A percentile compares a stretch with the other conserved stretches of the same genome.
Conservation (phyloP, 2,329 filamentous ascomycete genomes). For the Ustulina deusta region DNA sequence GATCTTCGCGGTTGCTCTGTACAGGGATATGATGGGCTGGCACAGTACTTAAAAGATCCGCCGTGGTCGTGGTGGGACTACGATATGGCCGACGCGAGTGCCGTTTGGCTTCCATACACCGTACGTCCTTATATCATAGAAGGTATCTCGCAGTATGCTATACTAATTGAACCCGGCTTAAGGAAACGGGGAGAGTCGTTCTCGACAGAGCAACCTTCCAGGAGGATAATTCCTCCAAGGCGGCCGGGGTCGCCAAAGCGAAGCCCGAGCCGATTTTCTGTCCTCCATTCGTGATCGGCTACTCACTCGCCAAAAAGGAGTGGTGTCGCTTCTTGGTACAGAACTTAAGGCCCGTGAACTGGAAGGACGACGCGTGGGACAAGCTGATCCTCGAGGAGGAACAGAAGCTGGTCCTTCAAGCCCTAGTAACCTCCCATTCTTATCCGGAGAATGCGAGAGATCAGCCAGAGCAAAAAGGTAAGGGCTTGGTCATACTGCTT, state of each 20-base stretch:
- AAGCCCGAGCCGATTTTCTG: constrained; percentile 33
- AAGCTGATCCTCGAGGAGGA: constrained; percentile 40
- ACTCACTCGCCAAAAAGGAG: constrained; percentile 40
- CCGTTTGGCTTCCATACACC: constrained; percentile 41
- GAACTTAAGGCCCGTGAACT: constrained; percentile 32
- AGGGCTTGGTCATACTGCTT: constrained; percentile 52
- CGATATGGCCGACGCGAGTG: neutral
- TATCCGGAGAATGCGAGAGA: constrained; percentile 40
- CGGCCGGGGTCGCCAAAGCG: constrained; percentile 17
- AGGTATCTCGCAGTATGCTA: too few relatives aligned
- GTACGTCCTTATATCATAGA: constrained; percentile 4
- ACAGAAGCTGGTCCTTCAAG: constrained; percentile 40
- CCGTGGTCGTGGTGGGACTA: constrained; percentile 35
- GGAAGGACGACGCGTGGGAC: constrained; percentile 39
- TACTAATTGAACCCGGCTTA: neutral
- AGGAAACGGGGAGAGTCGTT: constrained; percentile 40
- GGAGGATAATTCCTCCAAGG: constrained; percentile 31
- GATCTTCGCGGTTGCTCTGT: constrained; percentile 16
- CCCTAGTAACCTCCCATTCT: constrained; percentile 40
- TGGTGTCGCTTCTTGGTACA: constrained; percentile 44
- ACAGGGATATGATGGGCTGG: constrained; percentile 35
- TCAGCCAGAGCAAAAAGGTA: constrained; percentile 50
- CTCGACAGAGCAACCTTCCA: constrained; percentile 40
- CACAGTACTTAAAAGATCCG: constrained; percentile 39
- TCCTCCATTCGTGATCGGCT: constrained; percentile 42